These are phyloP conservation scores for Scheffersomyces lignosus DNA, from an alignment of 805 yeast genomes.

Conservation along the genomic window DNA sequence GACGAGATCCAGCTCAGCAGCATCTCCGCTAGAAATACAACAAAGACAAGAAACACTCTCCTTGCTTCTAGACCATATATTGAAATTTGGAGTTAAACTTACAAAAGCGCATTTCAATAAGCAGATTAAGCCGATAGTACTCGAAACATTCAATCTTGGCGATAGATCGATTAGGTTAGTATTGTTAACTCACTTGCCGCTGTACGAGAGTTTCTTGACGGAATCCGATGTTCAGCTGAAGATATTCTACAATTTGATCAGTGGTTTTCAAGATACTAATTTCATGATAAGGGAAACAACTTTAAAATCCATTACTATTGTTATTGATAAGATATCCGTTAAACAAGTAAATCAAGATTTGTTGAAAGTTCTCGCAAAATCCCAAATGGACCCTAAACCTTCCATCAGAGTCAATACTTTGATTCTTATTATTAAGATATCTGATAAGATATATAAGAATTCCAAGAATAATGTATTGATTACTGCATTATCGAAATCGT, in stretches of 20 bases:
- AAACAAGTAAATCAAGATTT: conserved; percentile 87
- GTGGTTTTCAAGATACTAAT: conserved; percentile 86
- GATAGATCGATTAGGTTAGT: conserved; percentile 79
- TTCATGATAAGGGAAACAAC: conserved; percentile 80
- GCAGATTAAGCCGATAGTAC: conserved; percentile 59
- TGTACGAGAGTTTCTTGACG: conserved; percentile 49
- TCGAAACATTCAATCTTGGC: conserved; percentile 59
- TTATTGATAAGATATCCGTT: conserved; percentile 67
- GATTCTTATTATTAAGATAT: conserved; percentile 64
- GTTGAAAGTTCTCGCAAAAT: conserved; percentile 73
- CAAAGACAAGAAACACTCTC: conserved; percentile 39
- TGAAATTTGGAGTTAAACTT: conserved; percentile 33
- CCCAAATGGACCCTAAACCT: conserved; percentile 75
- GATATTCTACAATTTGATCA: conserved; percentile 65
- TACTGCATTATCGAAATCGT: conserved; percentile 82
- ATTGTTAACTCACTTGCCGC: conserved; percentile 64
- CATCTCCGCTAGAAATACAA: conserved; percentile 28
- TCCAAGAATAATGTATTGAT: conserved; percentile 74
- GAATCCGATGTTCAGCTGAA: conserved; percentile 65
- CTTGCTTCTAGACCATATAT: conserved; percentile 40
- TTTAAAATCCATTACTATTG: conserved; percentile 58
- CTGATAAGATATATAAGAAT: conserved; percentile 52
- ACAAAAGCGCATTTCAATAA: conserved; percentile 36
- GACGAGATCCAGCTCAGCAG: conserved; percentile 24
- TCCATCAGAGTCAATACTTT: conserved; percentile 79